Evolutionary conservation across 345 rosid genomes (phyloP).

Genomic region (Erucastrum elatum): DNA sequence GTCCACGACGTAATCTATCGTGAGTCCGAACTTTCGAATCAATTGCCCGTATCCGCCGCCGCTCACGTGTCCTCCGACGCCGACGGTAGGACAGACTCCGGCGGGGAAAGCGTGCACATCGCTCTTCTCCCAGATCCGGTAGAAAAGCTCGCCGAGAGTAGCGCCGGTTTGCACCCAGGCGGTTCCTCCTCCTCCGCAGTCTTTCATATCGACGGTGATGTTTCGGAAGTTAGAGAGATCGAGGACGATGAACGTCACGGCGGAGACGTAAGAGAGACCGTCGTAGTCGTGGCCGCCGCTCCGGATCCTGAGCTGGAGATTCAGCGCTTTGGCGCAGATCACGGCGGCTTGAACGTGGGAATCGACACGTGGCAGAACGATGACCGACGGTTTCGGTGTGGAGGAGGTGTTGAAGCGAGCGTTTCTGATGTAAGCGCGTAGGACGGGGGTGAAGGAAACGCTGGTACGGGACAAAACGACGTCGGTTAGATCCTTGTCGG

Average conservation of each 20-base stretch:
- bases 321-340: constrained; percentile 38
- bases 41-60: constrained; percentile 51
- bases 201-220: constrained; percentile 38
- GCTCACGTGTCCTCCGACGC: constrained; percentile 52
- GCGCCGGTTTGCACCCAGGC: constrained; percentile 60
- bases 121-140: constrained; percentile 46
- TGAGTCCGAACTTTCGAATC: constrained; percentile 49
- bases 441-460: constrained; percentile 28
- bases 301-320: constrained; percentile 45
- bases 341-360: constrained; percentile 55
- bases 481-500: constrained; percentile 10
- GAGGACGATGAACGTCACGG: constrained; percentile 44
- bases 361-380: constrained; percentile 45
- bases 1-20: constrained; percentile 46
- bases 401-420: constrained; percentile 47
- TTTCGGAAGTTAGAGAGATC: constrained; percentile 49
- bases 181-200: constrained; percentile 30
- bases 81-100: constrained; percentile 49
- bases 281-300: constrained; percentile 65
- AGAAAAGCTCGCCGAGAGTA: constrained; percentile 50
- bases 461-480: constrained; percentile 24
- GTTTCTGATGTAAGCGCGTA: constrained; percentile 45
- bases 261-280: constrained; percentile 57
- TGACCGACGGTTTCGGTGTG: constrained; percentile 47
- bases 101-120: constrained; percentile 54